These are phyloP conservation scores for Quercus aquifolioides DNA, from an alignment of 306 rosid species.

Conservation along the genomic window DNA sequence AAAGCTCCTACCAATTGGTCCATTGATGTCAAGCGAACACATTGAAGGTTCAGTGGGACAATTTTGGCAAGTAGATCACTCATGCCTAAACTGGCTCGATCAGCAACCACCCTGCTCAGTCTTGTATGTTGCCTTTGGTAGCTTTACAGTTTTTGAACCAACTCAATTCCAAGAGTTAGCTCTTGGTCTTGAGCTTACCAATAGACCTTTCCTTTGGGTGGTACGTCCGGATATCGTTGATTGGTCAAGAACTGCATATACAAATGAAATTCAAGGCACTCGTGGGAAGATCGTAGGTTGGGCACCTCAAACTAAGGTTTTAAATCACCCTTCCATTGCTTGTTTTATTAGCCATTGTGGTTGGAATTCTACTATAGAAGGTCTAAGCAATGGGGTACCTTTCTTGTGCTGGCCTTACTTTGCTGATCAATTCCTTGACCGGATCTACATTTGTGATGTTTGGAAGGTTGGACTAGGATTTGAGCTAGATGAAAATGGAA, in stretches of 20 bases:
- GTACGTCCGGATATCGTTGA: slow-evolving; percentile 9
- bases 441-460: slow-evolving; percentile 33
- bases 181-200: slow-evolving; percentile 22
- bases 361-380: slow-evolving; percentile 57
- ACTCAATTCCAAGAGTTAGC: slow-evolving; percentile 34
- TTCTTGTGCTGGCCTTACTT: slow-evolving; percentile 55
- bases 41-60: slow-evolving; percentile 24
- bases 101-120: slow-evolving; percentile 31
- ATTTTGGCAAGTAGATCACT: slow-evolving; percentile 34
- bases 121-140: slow-evolving; percentile 32
- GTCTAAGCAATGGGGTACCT: slow-evolving; percentile 40
- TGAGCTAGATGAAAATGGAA: slow-evolving; percentile 29
- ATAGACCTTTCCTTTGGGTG: slow-evolving; percentile 50
- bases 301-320: slow-evolving; percentile 44
- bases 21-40: slow-evolving; percentile 11
- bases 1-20: slow-evolving; percentile 31
- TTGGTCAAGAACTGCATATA: neutral
- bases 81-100: slow-evolving; percentile 32
- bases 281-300: slow-evolving; percentile 29
- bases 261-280: slow-evolving; percentile 20
- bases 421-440: slow-evolving; percentile 29
- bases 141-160: slow-evolving; percentile 8
- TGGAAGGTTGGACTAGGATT: slow-evolving; percentile 45
- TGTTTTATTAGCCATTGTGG: slow-evolving; percentile 55
- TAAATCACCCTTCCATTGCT: slow-evolving; percentile 37